A percentile compares a stretch with the other conserved stretches of the same genome.
Evolutionary conservation across 352 stramenopile species (phyloP).

Genomic region (Globisporangium cylindrosporum): DNA sequence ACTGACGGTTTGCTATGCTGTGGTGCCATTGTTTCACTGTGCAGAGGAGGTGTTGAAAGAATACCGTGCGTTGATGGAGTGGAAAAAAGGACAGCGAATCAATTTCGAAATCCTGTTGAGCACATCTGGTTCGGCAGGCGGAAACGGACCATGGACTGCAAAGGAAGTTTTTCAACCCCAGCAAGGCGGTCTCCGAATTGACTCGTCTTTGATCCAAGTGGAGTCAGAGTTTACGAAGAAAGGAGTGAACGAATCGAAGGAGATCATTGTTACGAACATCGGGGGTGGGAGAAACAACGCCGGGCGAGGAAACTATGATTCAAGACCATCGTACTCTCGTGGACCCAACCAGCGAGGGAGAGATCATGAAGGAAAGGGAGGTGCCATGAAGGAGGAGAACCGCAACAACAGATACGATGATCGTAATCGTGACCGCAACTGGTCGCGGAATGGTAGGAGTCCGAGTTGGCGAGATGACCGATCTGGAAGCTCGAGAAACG

Average conservation of each 20-base stretch:
- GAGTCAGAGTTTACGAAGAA: conserved; percentile 70
- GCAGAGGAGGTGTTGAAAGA: conserved; percentile 63
- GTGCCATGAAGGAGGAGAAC: conserved; percentile 18
- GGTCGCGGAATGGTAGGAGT: conserved; percentile 14
- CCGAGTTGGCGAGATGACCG: conserved; percentile 17
- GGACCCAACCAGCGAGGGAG: conserved; percentile 13
- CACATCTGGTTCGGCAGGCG: conserved; percentile 24
- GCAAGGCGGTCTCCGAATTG: conserved; percentile 59
- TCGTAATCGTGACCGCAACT: conserved; percentile 18
- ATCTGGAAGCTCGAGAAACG: conserved; percentile 12
- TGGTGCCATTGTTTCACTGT: neutral
- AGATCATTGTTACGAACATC: conserved; percentile 34
- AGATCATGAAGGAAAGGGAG: conserved; percentile 12
- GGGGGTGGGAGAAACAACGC: conserved; percentile 15
- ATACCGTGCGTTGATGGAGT: conserved; percentile 54
- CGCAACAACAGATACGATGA: conserved; percentile 23
- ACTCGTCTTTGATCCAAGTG: conserved; percentile 50
- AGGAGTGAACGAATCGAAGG: conserved; percentile 58
- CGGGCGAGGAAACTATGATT: conserved; percentile 8
- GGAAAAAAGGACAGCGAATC: conserved; percentile 61
- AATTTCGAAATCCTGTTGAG: conserved; percentile 58
- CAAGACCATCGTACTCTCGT: conserved; percentile 11
- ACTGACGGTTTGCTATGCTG: neutral
- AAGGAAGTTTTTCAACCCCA: conserved; percentile 56
- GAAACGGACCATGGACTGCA: conserved; percentile 28